Conservation (phyloP, 305 asterid genomes). For the Solanum hybrid region DNA sequence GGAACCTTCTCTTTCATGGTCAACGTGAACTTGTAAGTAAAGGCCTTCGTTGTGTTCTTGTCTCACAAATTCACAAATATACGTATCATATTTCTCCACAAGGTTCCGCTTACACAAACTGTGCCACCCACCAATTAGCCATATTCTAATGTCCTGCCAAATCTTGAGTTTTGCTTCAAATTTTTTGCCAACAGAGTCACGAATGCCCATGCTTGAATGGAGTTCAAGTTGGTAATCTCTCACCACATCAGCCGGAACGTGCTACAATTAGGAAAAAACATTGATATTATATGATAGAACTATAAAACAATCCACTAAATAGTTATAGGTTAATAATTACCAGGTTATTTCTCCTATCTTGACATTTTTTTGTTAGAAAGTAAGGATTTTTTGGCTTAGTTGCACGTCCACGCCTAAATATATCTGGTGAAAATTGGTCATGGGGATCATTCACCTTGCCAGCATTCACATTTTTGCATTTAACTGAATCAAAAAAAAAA, state of each 20-base stretch:
- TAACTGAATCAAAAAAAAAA: neutral
- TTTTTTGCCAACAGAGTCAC: neutral
- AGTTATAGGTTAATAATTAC: neutral
- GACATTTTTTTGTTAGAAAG: neutral
- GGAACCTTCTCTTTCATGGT: neutral
- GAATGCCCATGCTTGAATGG: neutral
- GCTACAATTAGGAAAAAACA: neutral
- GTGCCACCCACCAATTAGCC: neutral
- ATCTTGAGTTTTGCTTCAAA: neutral
- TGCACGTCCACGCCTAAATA: neutral
- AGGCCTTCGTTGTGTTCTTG: neutral
- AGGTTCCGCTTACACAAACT: neutral
- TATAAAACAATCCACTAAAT: no score
- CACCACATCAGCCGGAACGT: neutral
- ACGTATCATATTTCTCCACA: neutral
- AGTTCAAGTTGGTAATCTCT: neutral
- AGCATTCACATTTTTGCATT: neutral
- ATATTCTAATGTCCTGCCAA: neutral
- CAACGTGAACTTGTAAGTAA: neutral
- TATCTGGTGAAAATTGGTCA: neutral
- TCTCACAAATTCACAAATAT: slow-evolving; percentile 38
- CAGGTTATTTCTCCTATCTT: neutral
- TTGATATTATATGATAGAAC: neutral
- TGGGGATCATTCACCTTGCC: neutral
- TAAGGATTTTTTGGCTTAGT: neutral